Percentiles rank a stretch among this genome's conserved stretches.
Conservation (phyloP, 768 basidiomycete species). For the Coprinopsis cinerea region DNA sequence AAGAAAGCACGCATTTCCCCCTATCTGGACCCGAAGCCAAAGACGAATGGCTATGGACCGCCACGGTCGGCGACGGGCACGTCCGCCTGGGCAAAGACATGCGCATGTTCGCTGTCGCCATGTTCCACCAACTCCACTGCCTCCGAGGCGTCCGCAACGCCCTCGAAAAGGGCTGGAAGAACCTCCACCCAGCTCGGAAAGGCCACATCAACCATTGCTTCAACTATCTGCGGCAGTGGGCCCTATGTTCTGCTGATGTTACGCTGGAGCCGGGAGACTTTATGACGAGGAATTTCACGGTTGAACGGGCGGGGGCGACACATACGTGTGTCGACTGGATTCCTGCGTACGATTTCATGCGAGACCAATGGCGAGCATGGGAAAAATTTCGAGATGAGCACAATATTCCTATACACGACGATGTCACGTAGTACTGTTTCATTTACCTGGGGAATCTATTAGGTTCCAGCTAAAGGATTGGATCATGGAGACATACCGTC, state of each 20-base stretch:
- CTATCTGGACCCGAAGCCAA: conserved; percentile 21
- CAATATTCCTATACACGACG: conserved; percentile 21
- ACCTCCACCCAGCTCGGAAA: conserved; percentile 15
- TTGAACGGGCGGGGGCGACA: conserved; percentile 29
- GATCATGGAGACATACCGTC: too few relatives aligned
- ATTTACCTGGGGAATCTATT: too few relatives aligned
- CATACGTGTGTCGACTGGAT: conserved; percentile 40
- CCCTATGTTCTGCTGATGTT: conserved; percentile 40
- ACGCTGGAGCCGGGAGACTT: conserved; percentile 44
- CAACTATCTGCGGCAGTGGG: conserved; percentile 41
- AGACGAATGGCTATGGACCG: conserved; percentile 26
- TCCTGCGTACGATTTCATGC: conserved; percentile 26
- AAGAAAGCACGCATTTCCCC: conserved; percentile 26
- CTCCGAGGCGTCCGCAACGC: conserved; percentile 26
- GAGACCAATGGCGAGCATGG: conserved; percentile 31
- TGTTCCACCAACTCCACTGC: conserved; percentile 48
- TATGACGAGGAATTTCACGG: conserved; percentile 26
- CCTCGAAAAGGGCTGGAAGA: conserved; percentile 21
- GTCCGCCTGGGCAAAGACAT: conserved; percentile 22
- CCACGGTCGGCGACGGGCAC: conserved; percentile 22
- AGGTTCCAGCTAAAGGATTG: too few relatives aligned
- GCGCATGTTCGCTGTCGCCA: conserved; percentile 28
- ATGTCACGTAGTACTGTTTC: conserved; percentile 14
- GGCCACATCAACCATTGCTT: conserved; percentile 38
- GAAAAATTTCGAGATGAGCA: conserved; percentile 20